A percentile compares a stretch with the other conserved stretches of the same genome.
Conservation (phyloP, 345 rosid species). For the Populus deltoides region DNA sequence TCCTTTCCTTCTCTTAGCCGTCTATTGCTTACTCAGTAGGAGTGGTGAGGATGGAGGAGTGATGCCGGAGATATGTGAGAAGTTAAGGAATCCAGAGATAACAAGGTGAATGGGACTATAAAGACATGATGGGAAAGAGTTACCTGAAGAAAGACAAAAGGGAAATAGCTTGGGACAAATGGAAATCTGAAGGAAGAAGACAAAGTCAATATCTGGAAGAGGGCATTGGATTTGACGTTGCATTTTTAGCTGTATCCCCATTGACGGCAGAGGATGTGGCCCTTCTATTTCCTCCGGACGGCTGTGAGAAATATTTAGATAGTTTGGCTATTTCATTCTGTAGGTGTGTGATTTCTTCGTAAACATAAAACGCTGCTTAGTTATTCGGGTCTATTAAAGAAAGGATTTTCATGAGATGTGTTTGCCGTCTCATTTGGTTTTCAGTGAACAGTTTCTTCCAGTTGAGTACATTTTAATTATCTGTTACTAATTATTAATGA, state of each 20-base stretch:
- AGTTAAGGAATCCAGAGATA: background rate
- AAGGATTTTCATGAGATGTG: background rate
- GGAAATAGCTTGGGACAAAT: background rate
- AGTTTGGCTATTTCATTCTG: background rate
- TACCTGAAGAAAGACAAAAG: background rate
- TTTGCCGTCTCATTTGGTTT: background rate
- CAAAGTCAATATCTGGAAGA: background rate
- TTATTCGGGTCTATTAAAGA: background rate
- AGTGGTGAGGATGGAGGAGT: background rate
- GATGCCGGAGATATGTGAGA: background rate
- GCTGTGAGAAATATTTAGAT: background rate
- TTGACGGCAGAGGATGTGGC: background rate
- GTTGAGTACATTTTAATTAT: background rate
- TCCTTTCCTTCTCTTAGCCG: background rate
- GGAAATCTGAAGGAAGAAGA: background rate
- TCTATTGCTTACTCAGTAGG: background rate
- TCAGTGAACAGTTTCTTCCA: background rate
- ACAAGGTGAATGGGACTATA: background rate
- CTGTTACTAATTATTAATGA: too few relatives aligned
- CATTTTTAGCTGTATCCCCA: background rate
- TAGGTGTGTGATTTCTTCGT: background rate
- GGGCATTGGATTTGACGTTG: background rate
- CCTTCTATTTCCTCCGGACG: background rate
- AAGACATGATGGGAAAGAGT: background rate
- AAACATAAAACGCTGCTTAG: too few relatives aligned